phyloP scores from a whole-genome alignment of 352 stramenopile genomes.

The Phytopythium sindhum region DNA sequence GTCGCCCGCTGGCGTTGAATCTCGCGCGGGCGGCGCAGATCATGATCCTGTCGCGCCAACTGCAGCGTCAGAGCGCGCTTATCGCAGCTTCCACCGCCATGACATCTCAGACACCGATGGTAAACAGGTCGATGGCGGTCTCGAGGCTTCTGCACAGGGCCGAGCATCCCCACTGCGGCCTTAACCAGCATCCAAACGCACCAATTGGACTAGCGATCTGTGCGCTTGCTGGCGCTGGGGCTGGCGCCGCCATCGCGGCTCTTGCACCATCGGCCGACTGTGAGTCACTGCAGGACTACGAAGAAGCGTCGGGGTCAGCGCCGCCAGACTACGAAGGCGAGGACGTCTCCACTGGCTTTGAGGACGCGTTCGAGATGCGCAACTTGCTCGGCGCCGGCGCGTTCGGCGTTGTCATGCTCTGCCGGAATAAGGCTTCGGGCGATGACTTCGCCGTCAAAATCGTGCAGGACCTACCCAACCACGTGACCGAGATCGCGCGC shows the following conservation, averaged over 20 bases:
- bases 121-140: not conserved
- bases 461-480: constrained; percentile 55
- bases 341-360: constrained; percentile 27
- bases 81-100: not conserved
- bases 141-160: not conserved
- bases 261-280: not conserved
- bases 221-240: not conserved
- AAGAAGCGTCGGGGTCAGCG: constrained; percentile 6
- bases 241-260: not conserved
- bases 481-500: constrained; percentile 50
- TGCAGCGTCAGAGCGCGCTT: not conserved
- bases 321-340: not conserved
- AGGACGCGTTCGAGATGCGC: constrained; percentile 61
- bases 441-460: constrained; percentile 74
- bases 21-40: constrained; percentile 1
- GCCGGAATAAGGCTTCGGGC: constrained; percentile 58
- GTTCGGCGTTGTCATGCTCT: constrained; percentile 86
- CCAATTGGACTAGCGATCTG: not conserved
- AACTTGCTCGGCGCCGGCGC: constrained; percentile 60
- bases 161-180: not conserved
- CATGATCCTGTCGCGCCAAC: constrained; percentile 5
- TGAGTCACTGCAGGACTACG: constrained; percentile 14
- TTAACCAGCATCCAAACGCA: not conserved
- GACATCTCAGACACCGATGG: not conserved
- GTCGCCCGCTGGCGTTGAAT: not conserved